These are phyloP conservation scores for Trapa incisa DNA, from an alignment of 345 rosid species.

Conservation along the genomic window DNA sequence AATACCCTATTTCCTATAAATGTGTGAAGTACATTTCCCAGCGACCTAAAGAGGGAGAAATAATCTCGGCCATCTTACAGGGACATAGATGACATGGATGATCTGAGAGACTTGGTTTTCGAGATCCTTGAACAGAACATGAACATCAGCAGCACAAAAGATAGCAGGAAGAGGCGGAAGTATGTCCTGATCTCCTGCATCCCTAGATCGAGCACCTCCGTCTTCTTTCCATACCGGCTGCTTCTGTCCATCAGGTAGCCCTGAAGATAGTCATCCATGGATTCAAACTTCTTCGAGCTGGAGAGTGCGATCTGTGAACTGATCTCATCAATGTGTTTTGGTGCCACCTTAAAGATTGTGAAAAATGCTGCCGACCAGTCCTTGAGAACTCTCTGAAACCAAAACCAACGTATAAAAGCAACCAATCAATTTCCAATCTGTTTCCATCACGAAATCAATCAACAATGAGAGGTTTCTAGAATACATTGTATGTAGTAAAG, in stretches of 20 bases:
- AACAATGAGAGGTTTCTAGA: background rate
- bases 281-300: constrained; percentile 45
- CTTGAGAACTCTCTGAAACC: constrained; percentile 64
- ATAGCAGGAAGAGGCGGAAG: constrained; percentile 86
- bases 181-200: constrained; percentile 95
- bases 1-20: background rate
- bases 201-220: constrained; percentile 82
- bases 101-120: constrained; percentile 55
- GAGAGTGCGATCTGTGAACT: constrained; percentile 24
- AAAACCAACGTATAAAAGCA: constrained; percentile 2
- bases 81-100: constrained; percentile 32
- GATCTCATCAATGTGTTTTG: constrained; percentile 25
- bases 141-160: constrained; percentile 67
- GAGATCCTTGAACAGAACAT: constrained; percentile 96
- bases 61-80: background rate
- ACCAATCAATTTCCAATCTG: background rate
- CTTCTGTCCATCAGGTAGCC: constrained; percentile 82
- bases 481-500: constrained; percentile 62
- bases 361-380: constrained; percentile 88
- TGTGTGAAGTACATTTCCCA: background rate
- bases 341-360: constrained; percentile 54
- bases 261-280: constrained; percentile 84
- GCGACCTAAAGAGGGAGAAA: background rate
- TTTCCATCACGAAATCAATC: background rate
- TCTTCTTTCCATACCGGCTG: constrained; percentile 70